Conservation (phyloP, 169 alveolate species). For the Sarcocystis neurona region DNA sequence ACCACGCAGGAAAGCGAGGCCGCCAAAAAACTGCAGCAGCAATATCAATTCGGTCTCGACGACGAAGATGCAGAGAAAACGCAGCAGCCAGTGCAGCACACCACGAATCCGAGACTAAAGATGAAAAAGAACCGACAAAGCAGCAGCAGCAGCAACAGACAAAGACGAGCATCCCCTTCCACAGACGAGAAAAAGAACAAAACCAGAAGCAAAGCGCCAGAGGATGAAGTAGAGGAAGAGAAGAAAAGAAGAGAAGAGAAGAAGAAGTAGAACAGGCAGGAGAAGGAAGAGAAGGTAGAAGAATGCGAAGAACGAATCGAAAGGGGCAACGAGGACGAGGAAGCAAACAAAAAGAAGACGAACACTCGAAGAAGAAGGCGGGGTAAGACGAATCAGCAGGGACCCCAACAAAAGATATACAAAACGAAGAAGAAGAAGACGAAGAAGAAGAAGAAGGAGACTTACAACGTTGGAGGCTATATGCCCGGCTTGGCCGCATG, state of each 20-base stretch:
- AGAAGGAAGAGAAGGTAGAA: not conserved
- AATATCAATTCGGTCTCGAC: no score
- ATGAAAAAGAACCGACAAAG: no score
- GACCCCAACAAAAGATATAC: not conserved
- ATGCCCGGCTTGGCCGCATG: slow-evolving; percentile 86
- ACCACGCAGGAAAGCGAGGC: no score
- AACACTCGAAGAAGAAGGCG: not conserved
- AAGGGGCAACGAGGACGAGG: not conserved
- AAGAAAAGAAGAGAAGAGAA: not conserved
- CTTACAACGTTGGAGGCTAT: slow-evolving; percentile 86
- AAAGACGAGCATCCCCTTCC: not conserved
- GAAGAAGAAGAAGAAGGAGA: no score
- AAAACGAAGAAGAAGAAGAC: not conserved
- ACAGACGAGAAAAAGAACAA: not conserved
- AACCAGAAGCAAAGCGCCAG: slow-evolving; percentile 16
- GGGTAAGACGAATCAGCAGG: not conserved
- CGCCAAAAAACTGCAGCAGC: no score
- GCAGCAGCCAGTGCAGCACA: no score
- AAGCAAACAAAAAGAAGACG: not conserved
- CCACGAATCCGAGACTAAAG: no score
- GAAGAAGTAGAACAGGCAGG: not conserved
- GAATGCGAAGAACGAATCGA: not conserved
- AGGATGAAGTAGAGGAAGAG: not conserved
- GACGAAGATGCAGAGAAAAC: no score
- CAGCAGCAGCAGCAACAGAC: not conserved